Base-by-base conservation (phyloP, 202 grass and related monocot species). In the Cymbopogon flexuosus region DNA sequence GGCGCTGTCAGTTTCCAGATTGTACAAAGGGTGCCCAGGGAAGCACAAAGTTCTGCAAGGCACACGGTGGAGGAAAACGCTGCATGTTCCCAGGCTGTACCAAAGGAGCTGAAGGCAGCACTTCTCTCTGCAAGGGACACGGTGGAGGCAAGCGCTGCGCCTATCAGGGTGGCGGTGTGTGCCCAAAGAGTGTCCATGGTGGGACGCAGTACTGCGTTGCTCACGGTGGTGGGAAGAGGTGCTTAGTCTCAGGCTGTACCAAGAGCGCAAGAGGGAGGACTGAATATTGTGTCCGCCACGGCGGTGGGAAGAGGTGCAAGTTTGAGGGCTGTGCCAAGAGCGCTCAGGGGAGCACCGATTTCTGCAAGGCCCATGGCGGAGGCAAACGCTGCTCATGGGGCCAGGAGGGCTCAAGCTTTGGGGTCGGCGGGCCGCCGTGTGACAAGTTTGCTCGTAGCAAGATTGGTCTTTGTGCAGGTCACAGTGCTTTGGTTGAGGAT, bases 31-130 rank as follows among this genome's bases (percentile, higher is more conserved):
- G 92, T 24, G 92, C 92, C 59, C 92, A 95, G 42, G 92, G 92
- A 54, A 88, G 89, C 81, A 95, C 92, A 59, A 88, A 86, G 23
- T 88, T 92, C n/a, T 95, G 92, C 67, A 95, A 95, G 66, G 85
- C 87, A 2, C 92, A 95, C 12, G 92, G 92, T 58, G 92, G 92
- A 8, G 92, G 92, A 10, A 95, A 92, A 78, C 83, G 92, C 21
- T 95, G 92, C 74, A 92, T 85, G 23, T 95, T 95, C 75, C 66
- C 67, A 3, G 92, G 87, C 6, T 95, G 92, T 73, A 45, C 72
- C 51, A 95, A 88, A 40, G 92, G 92, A 11, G 92, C 92, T 12
- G 92, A 95, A 72, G 92, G 92, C 16, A 95, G 92, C 84, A 95
- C 92, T 66, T 49, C 74, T 8, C 88, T 79, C 33, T 96, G 93